Conservation (phyloP, 192 early-diverging fungal genomes). For the Backusella australiensis region DNA sequence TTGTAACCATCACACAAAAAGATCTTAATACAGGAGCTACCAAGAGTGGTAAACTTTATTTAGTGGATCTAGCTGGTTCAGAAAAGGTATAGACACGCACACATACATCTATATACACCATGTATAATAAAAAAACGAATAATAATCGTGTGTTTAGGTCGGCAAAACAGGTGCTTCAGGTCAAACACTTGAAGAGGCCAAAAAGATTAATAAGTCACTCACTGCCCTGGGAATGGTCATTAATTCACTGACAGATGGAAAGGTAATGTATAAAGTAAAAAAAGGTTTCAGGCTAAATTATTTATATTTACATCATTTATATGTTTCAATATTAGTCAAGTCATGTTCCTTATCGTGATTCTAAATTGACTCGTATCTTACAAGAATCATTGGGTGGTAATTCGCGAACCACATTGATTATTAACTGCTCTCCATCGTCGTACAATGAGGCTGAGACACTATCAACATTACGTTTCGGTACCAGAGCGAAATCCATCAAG, state of each 20-base stretch:
- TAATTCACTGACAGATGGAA: conserved; percentile 97
- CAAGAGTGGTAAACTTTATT: conserved; percentile 88
- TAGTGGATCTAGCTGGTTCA: conserved; percentile 99
- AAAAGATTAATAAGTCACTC: conserved; percentile 99
- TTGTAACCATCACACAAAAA: conserved; percentile 94
- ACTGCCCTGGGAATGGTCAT: conserved; percentile 99
- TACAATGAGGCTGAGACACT: conserved; percentile 98
- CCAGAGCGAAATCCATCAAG: conserved; percentile 98
- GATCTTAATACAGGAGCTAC: conserved; percentile 86
- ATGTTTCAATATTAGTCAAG: conserved; percentile 60
- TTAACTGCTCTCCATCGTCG: conserved; percentile 97
- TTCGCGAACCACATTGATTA: conserved; percentile 97
- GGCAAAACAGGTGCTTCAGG: conserved; percentile 97
- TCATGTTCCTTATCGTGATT: conserved; percentile 98
- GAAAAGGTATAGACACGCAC: conserved; percentile 85
- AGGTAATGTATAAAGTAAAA: conserved; percentile 47
- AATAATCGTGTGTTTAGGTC: conserved; percentile 30
- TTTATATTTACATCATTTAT: background rate
- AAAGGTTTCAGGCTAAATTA: background rate
- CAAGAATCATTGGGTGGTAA: conserved; percentile 99
- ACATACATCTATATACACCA: background rate
- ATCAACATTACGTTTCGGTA: conserved; percentile 93
- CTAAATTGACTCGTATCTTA: conserved; percentile 97
- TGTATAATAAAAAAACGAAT: background rate
- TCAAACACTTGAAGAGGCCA: conserved; percentile 98